Evolutionary conservation across 2,329 filamentous ascomycete species (phyloP).

Genomic region (Fusarium sp.): DNA sequence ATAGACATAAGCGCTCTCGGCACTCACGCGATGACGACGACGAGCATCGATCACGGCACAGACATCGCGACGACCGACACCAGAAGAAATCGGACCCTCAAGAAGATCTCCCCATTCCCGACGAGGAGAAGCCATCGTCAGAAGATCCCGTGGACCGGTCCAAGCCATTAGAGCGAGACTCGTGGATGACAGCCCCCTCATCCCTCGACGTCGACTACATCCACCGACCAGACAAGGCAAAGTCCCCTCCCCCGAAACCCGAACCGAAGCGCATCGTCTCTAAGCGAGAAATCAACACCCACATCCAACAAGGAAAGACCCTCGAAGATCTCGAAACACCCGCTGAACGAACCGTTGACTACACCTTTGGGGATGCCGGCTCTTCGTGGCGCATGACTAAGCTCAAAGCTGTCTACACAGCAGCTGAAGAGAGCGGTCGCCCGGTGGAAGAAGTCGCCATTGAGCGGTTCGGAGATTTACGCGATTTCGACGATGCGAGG

Average conservation of each 20-base stretch:
- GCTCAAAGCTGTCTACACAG: conserved; percentile 86
- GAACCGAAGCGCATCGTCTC: conserved; percentile 82
- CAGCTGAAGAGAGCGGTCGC: conserved; percentile 81
- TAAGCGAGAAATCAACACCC: conserved; percentile 83
- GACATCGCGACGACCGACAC: conserved; percentile 46
- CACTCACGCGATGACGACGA: conserved; percentile 59
- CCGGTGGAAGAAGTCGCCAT: conserved; percentile 85
- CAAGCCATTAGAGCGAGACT: conserved; percentile 76
- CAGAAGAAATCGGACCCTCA: conserved; percentile 64
- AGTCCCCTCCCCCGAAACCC: conserved; percentile 66
- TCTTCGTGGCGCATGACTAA: conserved; percentile 98
- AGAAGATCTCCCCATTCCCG: conserved; percentile 66
- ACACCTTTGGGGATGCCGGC: conserved; percentile 90
- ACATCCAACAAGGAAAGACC: conserved; percentile 68
- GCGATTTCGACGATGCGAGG: conserved; percentile 90
- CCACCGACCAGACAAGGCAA: conserved; percentile 72
- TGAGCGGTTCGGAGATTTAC: conserved; percentile 85
- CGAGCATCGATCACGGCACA: conserved; percentile 60
- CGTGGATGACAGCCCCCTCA: conserved; percentile 95
- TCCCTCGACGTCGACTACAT: conserved; percentile 89
- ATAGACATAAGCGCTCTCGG: conserved; percentile 48
- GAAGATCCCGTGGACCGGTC: conserved; percentile 46
- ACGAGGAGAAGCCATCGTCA: conserved; percentile 62
- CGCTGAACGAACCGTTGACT: conserved; percentile 74
- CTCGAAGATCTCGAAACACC: conserved; percentile 54